phyloP scores from a whole-genome alignment of 257 asterid genomes.

The Salvia splendens region DNA sequence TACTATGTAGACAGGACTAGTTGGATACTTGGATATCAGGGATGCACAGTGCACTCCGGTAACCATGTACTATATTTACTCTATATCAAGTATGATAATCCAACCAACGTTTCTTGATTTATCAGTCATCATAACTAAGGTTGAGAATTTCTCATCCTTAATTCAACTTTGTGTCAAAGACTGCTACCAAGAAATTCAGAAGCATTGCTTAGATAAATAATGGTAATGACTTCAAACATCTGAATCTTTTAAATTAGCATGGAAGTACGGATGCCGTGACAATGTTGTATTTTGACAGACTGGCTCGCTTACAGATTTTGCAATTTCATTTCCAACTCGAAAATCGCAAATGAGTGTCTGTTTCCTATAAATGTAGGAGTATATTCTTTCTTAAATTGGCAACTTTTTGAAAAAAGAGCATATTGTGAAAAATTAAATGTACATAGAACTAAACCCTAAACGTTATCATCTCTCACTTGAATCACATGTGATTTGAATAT shows the following conservation, averaged over 20 bases:
- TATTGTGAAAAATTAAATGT: background rate
- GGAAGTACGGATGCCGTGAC: conserved; percentile 12
- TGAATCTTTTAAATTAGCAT: background rate
- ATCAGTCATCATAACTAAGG: background rate
- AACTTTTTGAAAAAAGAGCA: background rate
- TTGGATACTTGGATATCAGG: background rate
- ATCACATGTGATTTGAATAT: background rate
- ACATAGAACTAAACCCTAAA: background rate
- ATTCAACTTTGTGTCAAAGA: conserved; percentile 15
- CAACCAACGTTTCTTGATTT: conserved; percentile 13
- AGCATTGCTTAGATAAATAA: background rate
- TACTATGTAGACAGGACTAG: background rate
- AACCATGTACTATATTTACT: background rate
- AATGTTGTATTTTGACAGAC: conserved; percentile 20
- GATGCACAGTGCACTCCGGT: background rate
- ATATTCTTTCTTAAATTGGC: background rate
- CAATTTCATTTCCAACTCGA: background rate
- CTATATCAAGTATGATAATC: conserved; percentile 15
- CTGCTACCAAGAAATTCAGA: background rate
- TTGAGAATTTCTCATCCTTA: background rate
- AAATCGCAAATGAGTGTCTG: background rate
- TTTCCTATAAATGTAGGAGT: background rate
- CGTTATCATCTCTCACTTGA: background rate
- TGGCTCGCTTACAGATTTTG: conserved; percentile 7
- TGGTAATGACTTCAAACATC: conserved; percentile 17